phyloP scores from a whole-genome alignment of 73 alveolate species.

The Durusdinium trenchii region DNA sequence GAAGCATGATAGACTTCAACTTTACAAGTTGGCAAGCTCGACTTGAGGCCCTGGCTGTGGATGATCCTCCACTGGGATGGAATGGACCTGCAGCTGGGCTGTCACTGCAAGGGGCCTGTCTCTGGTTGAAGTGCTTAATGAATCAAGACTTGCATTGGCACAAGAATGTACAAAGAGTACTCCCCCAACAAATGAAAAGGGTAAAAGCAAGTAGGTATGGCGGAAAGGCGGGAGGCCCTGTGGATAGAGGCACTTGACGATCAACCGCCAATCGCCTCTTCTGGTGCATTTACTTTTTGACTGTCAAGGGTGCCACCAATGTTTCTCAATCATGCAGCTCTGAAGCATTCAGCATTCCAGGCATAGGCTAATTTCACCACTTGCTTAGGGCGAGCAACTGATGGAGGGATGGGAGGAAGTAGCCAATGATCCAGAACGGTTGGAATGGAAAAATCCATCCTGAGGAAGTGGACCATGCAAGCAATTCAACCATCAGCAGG shows the following conservation, averaged over 20 bases:
- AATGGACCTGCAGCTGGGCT: constrained; percentile 21
- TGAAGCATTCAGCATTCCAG: too few species aligned
- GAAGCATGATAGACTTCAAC: too few species aligned
- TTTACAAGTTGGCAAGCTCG: not conserved
- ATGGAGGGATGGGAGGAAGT: constrained; percentile 16
- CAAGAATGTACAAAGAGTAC: too few species aligned
- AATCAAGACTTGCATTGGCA: not conserved
- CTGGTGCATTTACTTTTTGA: too few species aligned
- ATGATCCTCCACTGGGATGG: constrained; percentile 55
- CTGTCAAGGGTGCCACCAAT: too few species aligned
- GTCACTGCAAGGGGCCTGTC: not conserved
- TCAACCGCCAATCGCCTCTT: too few species aligned
- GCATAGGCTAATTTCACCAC: too few species aligned
- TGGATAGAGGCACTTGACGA: too few species aligned
- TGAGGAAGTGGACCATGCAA: not conserved
- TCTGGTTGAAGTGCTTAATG: not conserved
- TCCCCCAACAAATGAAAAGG: too few species aligned
- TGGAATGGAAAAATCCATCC: constrained; percentile 67
- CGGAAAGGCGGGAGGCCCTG: too few species aligned
- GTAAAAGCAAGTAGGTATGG: too few species aligned
- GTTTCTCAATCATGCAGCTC: too few species aligned
- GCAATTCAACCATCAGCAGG: not conserved
- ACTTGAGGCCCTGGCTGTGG: constrained; percentile 6
- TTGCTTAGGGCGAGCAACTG: not conserved
- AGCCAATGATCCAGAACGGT: constrained; percentile 78